Percentiles rank a stretch among this genome's conserved stretches.
Evolutionary conservation across 2,329 filamentous ascomycete species (phyloP).

Genomic region (Apiospora marii): DNA sequence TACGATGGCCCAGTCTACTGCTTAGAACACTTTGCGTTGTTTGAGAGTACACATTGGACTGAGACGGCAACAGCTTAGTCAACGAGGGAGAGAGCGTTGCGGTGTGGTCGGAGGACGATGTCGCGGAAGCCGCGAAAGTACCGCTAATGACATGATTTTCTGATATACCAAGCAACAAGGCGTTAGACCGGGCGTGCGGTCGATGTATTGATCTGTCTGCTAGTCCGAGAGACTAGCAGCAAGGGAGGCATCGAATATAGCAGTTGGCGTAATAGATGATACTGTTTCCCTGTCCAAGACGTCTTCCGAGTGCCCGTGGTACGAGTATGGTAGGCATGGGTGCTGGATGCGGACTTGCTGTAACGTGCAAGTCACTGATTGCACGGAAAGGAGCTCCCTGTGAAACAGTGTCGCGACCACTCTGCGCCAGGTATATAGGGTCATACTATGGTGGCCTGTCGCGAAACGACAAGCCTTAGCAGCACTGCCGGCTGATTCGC

Average conservation of each 20-base stretch:
- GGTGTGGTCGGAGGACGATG: background rate
- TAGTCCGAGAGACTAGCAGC: background rate
- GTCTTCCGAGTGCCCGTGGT: background rate
- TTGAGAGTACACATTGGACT: background rate
- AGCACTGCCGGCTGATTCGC: background rate
- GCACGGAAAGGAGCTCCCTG: background rate
- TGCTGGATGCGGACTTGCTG: background rate
- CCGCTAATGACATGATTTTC: background rate
- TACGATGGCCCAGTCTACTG: constrained; percentile 49
- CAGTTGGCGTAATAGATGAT: background rate
- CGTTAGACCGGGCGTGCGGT: background rate
- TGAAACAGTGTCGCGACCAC: background rate
- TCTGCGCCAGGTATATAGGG: constrained; percentile 1
- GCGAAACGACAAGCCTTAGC: background rate
- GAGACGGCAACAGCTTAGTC: background rate
- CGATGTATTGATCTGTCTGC: background rate
- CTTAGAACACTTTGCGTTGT: background rate
- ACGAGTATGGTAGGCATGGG: background rate
- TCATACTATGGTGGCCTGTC: background rate
- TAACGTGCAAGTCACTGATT: constrained; percentile 16
- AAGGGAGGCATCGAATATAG: background rate
- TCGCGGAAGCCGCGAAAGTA: background rate
- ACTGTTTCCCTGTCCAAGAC: background rate
- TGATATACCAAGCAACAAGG: constrained; percentile 1
- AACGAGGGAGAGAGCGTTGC: background rate